Evolutionary conservation across 2,329 filamentous ascomycete species (phyloP).

Genomic region (Fusarium napiforme): DNA sequence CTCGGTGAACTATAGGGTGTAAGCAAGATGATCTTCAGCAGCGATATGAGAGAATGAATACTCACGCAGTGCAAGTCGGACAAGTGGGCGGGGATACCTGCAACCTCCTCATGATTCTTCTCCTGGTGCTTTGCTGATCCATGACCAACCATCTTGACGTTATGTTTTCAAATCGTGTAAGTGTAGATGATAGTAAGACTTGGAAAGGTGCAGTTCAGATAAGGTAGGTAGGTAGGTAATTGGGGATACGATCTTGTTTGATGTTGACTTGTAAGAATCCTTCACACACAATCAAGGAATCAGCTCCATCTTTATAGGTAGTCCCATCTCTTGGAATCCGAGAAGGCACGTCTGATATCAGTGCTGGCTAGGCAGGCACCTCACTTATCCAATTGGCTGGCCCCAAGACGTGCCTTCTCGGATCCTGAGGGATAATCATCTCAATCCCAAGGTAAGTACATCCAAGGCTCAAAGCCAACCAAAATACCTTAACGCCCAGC

Average conservation of each 20-base stretch:
- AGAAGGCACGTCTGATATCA: too few species aligned
- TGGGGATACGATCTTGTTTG: not conserved
- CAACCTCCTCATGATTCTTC: slow-evolving; percentile 45
- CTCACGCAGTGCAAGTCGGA: slow-evolving; percentile 62
- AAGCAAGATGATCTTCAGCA: not conserved
- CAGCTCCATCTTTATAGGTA: slow-evolving; percentile 23
- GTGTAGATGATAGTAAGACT: not conserved
- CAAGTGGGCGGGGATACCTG: slow-evolving; percentile 53
- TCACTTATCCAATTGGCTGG: too few species aligned
- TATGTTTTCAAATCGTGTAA: not conserved
- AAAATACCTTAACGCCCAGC: not conserved
- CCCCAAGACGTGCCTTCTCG: too few species aligned
- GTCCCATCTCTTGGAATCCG: too few species aligned
- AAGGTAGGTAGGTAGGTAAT: not conserved
- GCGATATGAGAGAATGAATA: not conserved
- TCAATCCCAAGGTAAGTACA: too few species aligned
- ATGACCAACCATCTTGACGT: slow-evolving; percentile 41
- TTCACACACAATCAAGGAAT: not conserved
- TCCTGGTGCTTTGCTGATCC: slow-evolving; percentile 40
- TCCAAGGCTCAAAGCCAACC: slow-evolving; percentile 1
- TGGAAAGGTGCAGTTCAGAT: not conserved
- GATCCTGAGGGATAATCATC: too few species aligned
- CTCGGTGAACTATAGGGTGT: slow-evolving; percentile 58
- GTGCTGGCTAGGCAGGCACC: too few species aligned
- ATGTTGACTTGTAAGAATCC: not conserved